These are phyloP conservation scores for Mangifera indica DNA, from an alignment of 345 rosid genomes.

Conservation along the genomic window DNA sequence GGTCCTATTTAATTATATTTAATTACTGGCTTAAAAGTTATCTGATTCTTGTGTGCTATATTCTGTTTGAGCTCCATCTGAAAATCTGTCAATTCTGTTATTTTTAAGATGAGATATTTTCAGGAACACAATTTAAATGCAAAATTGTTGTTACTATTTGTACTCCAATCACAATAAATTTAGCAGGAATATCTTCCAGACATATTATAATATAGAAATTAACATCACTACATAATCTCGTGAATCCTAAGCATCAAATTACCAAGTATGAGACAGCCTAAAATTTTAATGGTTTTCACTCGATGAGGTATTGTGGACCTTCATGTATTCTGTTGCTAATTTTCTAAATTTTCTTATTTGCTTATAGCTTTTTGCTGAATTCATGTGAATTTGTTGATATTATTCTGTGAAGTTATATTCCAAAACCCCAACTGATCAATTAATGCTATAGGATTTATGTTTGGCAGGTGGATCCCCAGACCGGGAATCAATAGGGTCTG, in stretches of 20 bases:
- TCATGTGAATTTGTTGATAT: not conserved
- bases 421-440: not conserved
- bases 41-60: not conserved
- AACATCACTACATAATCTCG: too few species aligned
- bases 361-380: not conserved
- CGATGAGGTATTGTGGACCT: not conserved
- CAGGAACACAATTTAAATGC: not conserved
- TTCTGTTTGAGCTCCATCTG: not conserved
- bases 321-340: not conserved
- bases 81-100: not conserved
- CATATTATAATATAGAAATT: too few species aligned
- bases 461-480: conserved; percentile 80
- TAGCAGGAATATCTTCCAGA: not conserved
- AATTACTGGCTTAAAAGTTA: not conserved
- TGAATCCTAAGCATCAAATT: too few species aligned
- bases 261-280: too few species aligned
- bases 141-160: conserved; percentile 4
- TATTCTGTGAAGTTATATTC: not conserved
- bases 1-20: too few species aligned
- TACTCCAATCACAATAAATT: not conserved
- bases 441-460: conserved; percentile 2
- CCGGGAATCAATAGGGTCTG: conserved; percentile 82
- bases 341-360: not conserved
- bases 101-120: not conserved
- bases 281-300: too few species aligned